Evolutionary conservation across 2,329 filamentous ascomycete genomes (phyloP).

Genomic region (Orbilia quercus): DNA sequence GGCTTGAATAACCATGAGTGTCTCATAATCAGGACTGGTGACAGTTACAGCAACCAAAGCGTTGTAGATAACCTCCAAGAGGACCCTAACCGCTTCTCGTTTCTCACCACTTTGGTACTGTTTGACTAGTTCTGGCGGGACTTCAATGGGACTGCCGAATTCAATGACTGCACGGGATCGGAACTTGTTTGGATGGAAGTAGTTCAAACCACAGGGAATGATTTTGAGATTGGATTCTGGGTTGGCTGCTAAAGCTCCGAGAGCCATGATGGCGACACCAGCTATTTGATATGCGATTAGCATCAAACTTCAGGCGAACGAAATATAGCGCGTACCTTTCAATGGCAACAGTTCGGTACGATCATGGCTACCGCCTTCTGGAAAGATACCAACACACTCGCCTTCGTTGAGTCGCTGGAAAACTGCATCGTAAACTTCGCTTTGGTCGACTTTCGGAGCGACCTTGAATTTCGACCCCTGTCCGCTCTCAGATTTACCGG

Average conservation of each 20-base stretch:
- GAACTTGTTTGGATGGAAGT: constrained; percentile 99
- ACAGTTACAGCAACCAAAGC: constrained; percentile 88
- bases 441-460: constrained; percentile 93
- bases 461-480: constrained; percentile 84
- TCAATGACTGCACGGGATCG: constrained; percentile 94
- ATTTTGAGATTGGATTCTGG: constrained; percentile 92
- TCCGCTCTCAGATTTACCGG: constrained; percentile 78
- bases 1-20: constrained; percentile 94
- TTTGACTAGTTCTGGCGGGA: constrained; percentile 82
- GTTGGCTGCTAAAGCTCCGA: constrained; percentile 85
- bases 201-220: constrained; percentile 98
- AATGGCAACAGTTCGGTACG: constrained; percentile 89
- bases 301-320: background rate
- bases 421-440: constrained; percentile 90
- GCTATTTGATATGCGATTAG: constrained; percentile 66
- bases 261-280: constrained; percentile 96
- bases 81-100: constrained; percentile 84
- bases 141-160: constrained; percentile 88
- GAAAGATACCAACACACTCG: constrained; percentile 95
- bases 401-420: constrained; percentile 83
- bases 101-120: constrained; percentile 85
- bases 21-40: constrained; percentile 92
- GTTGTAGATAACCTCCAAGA: constrained; percentile 88
- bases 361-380: constrained; percentile 95
- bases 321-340: constrained; percentile 69